Conservation (phyloP, 1,139 yeast genomes). For the Nakaseomyces uthaithaninus region DNA sequence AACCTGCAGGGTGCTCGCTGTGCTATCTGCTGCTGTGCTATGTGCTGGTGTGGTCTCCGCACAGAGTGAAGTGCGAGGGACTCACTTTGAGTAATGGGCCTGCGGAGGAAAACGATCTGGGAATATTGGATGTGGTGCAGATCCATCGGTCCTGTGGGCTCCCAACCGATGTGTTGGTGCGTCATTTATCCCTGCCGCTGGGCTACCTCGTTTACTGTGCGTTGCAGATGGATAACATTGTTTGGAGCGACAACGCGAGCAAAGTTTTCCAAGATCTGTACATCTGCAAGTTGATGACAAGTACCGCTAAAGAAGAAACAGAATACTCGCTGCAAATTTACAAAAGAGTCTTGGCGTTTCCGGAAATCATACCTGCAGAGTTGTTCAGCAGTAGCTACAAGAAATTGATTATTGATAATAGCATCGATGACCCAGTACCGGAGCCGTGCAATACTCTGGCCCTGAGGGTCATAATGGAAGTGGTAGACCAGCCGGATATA, state of each 20-base stretch:
- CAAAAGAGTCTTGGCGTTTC: not conserved
- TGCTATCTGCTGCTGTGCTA: not conserved
- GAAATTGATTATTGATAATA: not conserved
- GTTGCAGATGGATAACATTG: not conserved
- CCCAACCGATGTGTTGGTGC: not conserved
- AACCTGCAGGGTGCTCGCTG: not conserved
- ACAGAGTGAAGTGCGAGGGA: conserved; percentile 3
- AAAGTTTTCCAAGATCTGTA: conserved; percentile 1
- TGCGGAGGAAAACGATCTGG: not conserved
- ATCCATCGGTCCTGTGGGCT: not conserved
- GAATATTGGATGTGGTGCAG: not conserved
- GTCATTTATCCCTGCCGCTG: not conserved
- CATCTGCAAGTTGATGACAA: not conserved
- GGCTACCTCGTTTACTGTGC: conserved; percentile 4
- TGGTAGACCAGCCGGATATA: conserved; percentile 35
- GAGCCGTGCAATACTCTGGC: not conserved
- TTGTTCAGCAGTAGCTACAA: not conserved
- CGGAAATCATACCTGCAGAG: not conserved
- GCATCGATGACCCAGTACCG: not conserved
- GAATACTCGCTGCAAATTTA: not conserved
- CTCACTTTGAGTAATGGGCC: not conserved
- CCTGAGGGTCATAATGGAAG: conserved; percentile 30
- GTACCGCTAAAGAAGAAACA: not conserved
- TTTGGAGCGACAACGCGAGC: not conserved
- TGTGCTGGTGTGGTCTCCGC: not conserved